Conservation (phyloP, 1,139 yeast species). For the Hanseniaspora uvarum region DNA sequence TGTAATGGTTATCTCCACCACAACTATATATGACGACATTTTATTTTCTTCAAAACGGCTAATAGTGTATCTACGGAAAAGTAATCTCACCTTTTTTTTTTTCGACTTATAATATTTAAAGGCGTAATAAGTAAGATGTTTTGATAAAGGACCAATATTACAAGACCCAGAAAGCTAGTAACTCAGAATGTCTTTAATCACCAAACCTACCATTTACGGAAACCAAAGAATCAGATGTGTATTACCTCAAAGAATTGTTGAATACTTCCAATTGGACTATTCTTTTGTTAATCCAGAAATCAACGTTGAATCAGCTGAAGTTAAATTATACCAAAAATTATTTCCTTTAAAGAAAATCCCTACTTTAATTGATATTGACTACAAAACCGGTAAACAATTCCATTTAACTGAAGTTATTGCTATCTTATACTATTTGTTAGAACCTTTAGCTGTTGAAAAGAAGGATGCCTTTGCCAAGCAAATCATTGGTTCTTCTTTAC, state of each 20-base stretch:
- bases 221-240: slow-evolving; percentile 39
- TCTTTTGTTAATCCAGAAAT: slow-evolving; percentile 55
- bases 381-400: slow-evolving; percentile 38
- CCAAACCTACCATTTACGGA: slow-evolving; percentile 40
- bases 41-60: too few relatives aligned
- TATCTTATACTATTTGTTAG: slow-evolving; percentile 36
- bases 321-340: slow-evolving; percentile 30
- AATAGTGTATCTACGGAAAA: too few relatives aligned
- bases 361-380: slow-evolving; percentile 63
- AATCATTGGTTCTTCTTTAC: slow-evolving; percentile 21
- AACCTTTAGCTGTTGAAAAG: slow-evolving; percentile 16
- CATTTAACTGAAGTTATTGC: slow-evolving; percentile 68
- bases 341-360: slow-evolving; percentile 75
- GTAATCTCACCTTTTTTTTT: too few relatives aligned
- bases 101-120: too few relatives aligned
- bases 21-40: too few relatives aligned
- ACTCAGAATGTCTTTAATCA: slow-evolving; percentile 1
- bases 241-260: slow-evolving; percentile 52
- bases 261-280: slow-evolving; percentile 62
- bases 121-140: too few relatives aligned
- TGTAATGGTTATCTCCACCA: too few relatives aligned
- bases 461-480: slow-evolving; percentile 11
- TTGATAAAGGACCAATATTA: too few relatives aligned
- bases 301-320: slow-evolving; percentile 37
- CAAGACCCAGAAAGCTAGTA: neutral